A percentile compares a stretch with the other conserved stretches of the same genome.
Evolutionary conservation across 208 protist genomes (phyloP).

Genomic region (Wallacemonas rigidus): DNA sequence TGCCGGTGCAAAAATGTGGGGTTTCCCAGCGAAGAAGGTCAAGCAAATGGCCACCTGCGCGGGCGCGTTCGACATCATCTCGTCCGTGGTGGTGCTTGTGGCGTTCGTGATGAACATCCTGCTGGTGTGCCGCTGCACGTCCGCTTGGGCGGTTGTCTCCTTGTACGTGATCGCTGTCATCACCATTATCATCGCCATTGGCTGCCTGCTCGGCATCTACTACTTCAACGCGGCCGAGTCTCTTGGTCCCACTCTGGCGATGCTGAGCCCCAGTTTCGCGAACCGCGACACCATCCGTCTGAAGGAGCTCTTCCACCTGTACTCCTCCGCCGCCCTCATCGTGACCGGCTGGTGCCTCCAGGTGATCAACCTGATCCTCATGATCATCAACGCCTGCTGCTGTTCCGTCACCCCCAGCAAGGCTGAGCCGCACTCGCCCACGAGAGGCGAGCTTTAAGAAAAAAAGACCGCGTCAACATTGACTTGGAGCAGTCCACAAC

Average conservation of each 20-base stretch:
- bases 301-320: constrained; percentile 24
- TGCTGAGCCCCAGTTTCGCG: not conserved
- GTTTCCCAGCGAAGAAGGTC: constrained; percentile 18
- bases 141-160: not conserved
- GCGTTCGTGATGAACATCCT: constrained; percentile 16
- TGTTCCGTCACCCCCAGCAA: no score
- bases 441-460: no score
- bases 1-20: not conserved
- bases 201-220: constrained; percentile 25
- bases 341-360: constrained; percentile 28
- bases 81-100: constrained; percentile 8
- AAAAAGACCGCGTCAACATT: no score
- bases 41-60: constrained; percentile 14
- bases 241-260: not conserved
- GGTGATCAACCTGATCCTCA: constrained; percentile 27
- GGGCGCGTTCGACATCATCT: constrained; percentile 23
- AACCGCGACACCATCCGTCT: not conserved
- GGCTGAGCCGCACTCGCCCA: no score
- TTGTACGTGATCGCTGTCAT: constrained; percentile 19
- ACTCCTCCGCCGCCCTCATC: constrained; percentile 13
- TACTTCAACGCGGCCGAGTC: constrained; percentile 11
- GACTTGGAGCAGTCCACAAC: no score
- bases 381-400: constrained; percentile 29
- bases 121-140: constrained; percentile 17
- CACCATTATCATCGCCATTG: constrained; percentile 25